Base-by-base conservation (phyloP, 345 rosid genomes). In the Euphorbia tirucalli region DNA sequence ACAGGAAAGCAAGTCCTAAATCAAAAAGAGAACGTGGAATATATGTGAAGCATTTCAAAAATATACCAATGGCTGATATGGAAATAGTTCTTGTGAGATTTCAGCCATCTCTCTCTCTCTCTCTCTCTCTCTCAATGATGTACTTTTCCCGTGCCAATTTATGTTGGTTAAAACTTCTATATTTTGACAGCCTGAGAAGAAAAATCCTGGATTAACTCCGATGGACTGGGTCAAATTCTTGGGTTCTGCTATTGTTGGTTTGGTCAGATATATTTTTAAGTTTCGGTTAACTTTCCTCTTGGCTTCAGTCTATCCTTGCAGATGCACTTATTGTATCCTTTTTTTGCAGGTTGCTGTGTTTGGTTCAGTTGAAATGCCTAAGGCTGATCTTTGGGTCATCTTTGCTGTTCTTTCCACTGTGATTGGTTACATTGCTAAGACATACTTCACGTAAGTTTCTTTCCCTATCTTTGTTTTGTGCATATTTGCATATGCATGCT, bases 61-160 rank as follows among this genome's bases (percentile, higher is more conserved):
- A 89, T 78, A 95, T 95, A 68, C 99, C 99, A 56, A 95, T 95
- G 99, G 99, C 99, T 25, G 99, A 95, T 84, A 72, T 90, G 93
- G 99, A 95, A 77, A 90, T 95, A 74, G 99, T 95, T 74, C 99
- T 95, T 71, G 99, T 95, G 83, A 87, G 90, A 80, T 71, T 61
- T 71, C 70, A 14, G 28, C 44, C n/a, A 0, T 11, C 22, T 75
- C 35, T 41, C 75, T 73, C 60, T 73, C 31, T 67, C 18, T 74
- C n/a, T 75, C 61, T 77, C 31, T 30, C 27, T 61, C 3, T 32
- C 3, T 32, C n/a, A n/a, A 6, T 41, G 44, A 11, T 41, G 37
- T 57, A 6, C 56, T 18, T 27, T 27, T 8, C n/a, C 24, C 14
- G 1, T 22, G 18, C 21, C 13, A 22, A 61, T 54, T 54, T 64